Conservation (phyloP, 768 basidiomycete genomes). For the Amyloporia xantha region DNA sequence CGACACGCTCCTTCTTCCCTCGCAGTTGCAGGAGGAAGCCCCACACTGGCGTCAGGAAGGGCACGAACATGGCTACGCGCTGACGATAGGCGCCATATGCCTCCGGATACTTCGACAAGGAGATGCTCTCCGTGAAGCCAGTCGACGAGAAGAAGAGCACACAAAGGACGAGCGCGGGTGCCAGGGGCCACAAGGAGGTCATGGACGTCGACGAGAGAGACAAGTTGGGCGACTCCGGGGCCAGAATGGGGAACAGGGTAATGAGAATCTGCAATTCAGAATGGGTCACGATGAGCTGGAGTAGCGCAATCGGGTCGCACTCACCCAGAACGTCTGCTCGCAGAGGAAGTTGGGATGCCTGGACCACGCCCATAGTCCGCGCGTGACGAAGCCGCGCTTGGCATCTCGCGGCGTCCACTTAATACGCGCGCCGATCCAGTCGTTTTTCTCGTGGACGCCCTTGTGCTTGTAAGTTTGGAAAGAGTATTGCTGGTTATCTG, state of each 20-base stretch:
- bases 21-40: slow-evolving; percentile 32
- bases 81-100: slow-evolving; percentile 66
- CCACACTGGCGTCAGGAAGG: slow-evolving; percentile 39
- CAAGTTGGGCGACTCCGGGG: slow-evolving; percentile 27
- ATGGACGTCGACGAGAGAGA: slow-evolving; percentile 19
- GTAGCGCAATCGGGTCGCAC: no score
- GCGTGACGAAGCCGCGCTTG: slow-evolving; percentile 76
- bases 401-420: slow-evolving; percentile 60
- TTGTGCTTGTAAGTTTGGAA: slow-evolving; percentile 75
- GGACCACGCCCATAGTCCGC: slow-evolving; percentile 80
- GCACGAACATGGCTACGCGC: slow-evolving; percentile 78
- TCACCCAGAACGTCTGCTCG: slow-evolving; percentile 84
- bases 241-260: slow-evolving; percentile 57
- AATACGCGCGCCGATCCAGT: slow-evolving; percentile 66
- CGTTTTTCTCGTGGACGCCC: slow-evolving; percentile 32
- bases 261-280: slow-evolving; percentile 50
- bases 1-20: slow-evolving; percentile 32
- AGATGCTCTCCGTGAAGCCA: slow-evolving; percentile 74
- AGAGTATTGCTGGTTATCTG: slow-evolving; percentile 90
- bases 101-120: slow-evolving; percentile 61
- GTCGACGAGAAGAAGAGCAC: slow-evolving; percentile 75
- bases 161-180: slow-evolving; percentile 58
- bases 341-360: slow-evolving; percentile 92
- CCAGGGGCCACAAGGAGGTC: slow-evolving; percentile 31
- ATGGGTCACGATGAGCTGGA: no score